Conservation (phyloP, 2,329 filamentous ascomycete genomes). For the Diplodia mutila region DNA sequence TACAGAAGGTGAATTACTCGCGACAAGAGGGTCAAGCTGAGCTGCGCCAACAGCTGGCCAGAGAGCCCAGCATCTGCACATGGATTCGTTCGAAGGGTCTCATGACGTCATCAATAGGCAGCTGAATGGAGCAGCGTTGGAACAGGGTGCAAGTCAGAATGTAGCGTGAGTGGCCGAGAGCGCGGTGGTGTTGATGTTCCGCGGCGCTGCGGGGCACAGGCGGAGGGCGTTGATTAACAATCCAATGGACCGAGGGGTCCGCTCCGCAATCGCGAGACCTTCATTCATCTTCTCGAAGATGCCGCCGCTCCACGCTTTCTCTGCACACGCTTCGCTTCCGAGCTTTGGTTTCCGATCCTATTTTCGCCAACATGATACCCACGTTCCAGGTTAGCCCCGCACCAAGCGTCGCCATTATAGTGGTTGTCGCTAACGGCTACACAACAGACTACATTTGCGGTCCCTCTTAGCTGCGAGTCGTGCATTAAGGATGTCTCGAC, state of each 20-base stretch:
- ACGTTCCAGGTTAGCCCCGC: conserved; percentile 35
- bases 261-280: conserved; percentile 21
- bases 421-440: conserved; percentile 7
- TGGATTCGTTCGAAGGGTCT: background rate
- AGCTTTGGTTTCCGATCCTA: background rate
- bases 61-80: background rate
- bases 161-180: background rate
- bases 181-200: background rate
- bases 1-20: background rate
- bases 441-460: conserved; percentile 83
- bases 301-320: background rate
- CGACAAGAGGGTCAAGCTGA: background rate
- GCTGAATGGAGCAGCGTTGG: background rate
- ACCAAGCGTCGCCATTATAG: background rate
- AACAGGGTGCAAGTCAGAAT: background rate
- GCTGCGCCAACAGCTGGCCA: background rate
- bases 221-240: background rate
- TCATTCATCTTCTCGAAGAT: conserved; percentile 25
- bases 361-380: conserved; percentile 26
- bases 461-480: conserved; percentile 86
- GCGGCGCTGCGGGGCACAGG: background rate
- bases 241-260: conserved; percentile 11
- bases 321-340: background rate
- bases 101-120: conserved; percentile 1
- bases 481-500: conserved; percentile 87